Evolutionary conservation across 179 eudicot genomes (phyloP).

Genomic region (Corrigiola litoralis): DNA sequence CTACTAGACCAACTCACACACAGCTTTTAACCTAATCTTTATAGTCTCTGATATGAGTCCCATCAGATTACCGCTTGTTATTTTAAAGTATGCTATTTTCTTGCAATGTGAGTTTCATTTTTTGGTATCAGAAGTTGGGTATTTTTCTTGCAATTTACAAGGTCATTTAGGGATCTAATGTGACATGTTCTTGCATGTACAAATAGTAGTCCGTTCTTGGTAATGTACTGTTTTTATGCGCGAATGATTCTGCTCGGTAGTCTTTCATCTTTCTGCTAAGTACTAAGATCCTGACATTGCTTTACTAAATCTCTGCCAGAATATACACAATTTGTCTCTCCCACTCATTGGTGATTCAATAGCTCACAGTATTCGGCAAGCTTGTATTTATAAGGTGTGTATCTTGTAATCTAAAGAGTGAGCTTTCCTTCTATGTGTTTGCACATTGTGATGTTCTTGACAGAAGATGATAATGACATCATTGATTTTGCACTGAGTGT

Average conservation of each 20-base stretch:
- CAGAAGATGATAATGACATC: background rate
- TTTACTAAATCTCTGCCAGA: conserved; percentile 37
- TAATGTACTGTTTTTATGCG: background rate
- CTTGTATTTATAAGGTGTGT: conserved; percentile 71
- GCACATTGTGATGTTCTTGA: background rate
- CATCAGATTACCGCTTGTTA: too few relatives aligned
- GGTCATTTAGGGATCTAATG: background rate
- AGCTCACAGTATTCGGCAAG: conserved; percentile 43
- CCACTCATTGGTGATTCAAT: conserved; percentile 32
- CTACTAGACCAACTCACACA: too few relatives aligned
- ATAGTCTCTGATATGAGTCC: too few relatives aligned
- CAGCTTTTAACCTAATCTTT: too few relatives aligned
- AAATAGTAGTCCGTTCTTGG: background rate
- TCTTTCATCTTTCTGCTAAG: background rate
- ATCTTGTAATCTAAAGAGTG: background rate
- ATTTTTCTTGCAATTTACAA: background rate
- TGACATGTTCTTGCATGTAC: background rate
- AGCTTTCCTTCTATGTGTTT: background rate
- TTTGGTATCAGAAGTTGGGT: background rate
- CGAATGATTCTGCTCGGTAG: background rate
- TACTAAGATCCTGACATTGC: background rate
- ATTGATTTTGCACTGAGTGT: background rate
- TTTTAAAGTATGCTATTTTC: background rate
- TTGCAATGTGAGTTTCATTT: background rate
- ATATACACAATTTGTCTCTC: conserved; percentile 53